Base-by-base conservation (phyloP, 139 green algal genomes). In the Trebouxia sp. region DNA sequence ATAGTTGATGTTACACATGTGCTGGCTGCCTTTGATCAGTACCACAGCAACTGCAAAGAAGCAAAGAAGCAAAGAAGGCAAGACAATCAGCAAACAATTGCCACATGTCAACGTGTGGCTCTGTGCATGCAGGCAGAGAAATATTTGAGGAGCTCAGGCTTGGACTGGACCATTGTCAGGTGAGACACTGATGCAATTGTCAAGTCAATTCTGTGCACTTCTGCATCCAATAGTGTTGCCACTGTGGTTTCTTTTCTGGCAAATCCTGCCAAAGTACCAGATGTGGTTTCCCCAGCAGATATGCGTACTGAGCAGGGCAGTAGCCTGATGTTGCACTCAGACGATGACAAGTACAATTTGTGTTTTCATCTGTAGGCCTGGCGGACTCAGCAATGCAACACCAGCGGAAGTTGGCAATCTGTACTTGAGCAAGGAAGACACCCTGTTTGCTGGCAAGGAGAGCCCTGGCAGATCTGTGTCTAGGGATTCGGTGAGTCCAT, bases 111-210 rank as follows among this genome's bases (percentile, higher is more conserved):
- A 35, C 37, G 47, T 70, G 10, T 42, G 35, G 42, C 2, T 0
- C 10, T 70, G 10, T 30, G 22, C 35, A 26, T 78, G 26, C 79
- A 88, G 82, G 86, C 84, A 20, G 88, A 94, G 82, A 74, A 87
- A 55, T 92, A 92, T 45, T 72, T 94, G 28, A 51, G 86, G 12
- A 26, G 9, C 10, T 85, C 80, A 30, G 80, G 84, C 2, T 75
- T 84, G n/a, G 62, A 76, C 22, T 84, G 65, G 62, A 84, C 92
- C 35, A 84, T 93, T n/a, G 88, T 94, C 58, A 78, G 78, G 77
- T 80, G 32, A 39, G 58, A 8, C 42, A 10, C 24, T 15, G n/a
- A n/a, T n/a, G n/a, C n/a, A n/a, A n/a, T n/a, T n/a, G n/a, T n/a
- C n/a, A n/a, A n/a, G n/a, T n/a, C n/a, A n/a, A n/a, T n/a, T n/a